Evolutionary conservation across 2,329 filamentous ascomycete genomes (phyloP), one percentile per base, ranked within the genome.

Genomic region (Ophiostoma sp.): DNA sequence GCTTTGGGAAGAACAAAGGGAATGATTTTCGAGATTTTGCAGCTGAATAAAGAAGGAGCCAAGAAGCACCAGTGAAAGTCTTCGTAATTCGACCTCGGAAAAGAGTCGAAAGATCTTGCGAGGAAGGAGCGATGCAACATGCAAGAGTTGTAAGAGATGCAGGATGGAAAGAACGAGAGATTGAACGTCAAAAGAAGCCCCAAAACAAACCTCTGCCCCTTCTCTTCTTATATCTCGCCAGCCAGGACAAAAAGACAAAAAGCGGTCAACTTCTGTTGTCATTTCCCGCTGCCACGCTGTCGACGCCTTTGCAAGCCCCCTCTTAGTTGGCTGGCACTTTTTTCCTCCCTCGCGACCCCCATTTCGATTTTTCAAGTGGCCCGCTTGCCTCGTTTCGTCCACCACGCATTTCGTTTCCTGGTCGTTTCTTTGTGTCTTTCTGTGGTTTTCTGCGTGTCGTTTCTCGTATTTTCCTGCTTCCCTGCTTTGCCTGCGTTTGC

Each of bases 141-240:
- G 39, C 42, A 19, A 48, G 28, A 22, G 8, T 5, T 6, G 19
- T 17, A 36, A 31, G 31, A 31, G 9, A 3, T 8, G 52, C 28
- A 22, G 28, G 25, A 68, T 22, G 22, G 17, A 50, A 68, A 33
- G 17, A 33, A 33, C 28, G 25, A 50, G 28, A 55, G 22, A n/a
- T 8, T 8, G 36, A 48, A 33, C n/a, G 22, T 33, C 28, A n/a
- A 17, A 17, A 48, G 8, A 45, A 28, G n/a, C 12, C 5, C 22
- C 17, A 12, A 28, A 48, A 66, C 25, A 28, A 66, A 31, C 39
- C 39, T 66, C 59, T 64, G 59, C 8, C 4, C 33, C 17, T 15
- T 64, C 11, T 39, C 33, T 15, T 66, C 15, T 66, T 66, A 66
- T 45, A 66, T 66, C 61, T 66, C 22, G 61, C 33, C 19, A 66